A percentile compares a stretch with the other conserved stretches of the same genome.
phyloP scores from a whole-genome alignment of 1,139 yeast genomes.

The Protomyces pachydermus region DNA sequence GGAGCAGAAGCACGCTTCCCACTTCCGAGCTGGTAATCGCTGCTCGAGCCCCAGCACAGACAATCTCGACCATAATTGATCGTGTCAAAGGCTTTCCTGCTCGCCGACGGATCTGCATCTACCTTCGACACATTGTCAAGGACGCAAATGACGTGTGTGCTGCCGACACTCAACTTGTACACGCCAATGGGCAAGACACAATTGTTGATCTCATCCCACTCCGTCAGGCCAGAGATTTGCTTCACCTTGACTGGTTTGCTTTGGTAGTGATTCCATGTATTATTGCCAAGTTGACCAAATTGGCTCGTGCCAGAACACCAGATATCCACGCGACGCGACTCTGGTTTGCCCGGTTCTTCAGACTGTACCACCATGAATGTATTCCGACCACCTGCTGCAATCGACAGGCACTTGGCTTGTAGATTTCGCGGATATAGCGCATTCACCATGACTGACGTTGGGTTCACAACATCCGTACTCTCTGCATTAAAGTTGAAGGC shows the following conservation, averaged over 20 bases:
- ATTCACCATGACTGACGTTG: conserved; percentile 50
- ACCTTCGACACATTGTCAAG: conserved; percentile 46
- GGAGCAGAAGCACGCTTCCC: conserved; percentile 57
- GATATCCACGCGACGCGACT: conserved; percentile 32
- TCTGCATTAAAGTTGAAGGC: conserved; percentile 60
- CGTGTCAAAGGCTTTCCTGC: conserved; percentile 14
- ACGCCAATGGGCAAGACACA: conserved; percentile 27
- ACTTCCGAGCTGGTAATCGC: conserved; percentile 75
- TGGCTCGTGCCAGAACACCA: conserved; percentile 76
- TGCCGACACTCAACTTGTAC: conserved; percentile 45
- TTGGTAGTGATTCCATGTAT: conserved; percentile 68
- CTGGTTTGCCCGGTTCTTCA: conserved; percentile 30
- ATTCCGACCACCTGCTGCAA: conserved; percentile 66
- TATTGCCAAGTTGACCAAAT: conserved; percentile 83
- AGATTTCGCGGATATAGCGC: conserved; percentile 41
- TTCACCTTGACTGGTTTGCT: conserved; percentile 60
- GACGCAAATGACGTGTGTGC: conserved; percentile 60
- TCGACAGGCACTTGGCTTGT: conserved; percentile 43
- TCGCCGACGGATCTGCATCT: conserved; percentile 26
- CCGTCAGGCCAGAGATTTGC: conserved; percentile 43
- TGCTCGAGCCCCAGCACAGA: conserved; percentile 77
- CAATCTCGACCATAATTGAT: conserved; percentile 47
- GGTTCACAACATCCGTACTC: conserved; percentile 65
- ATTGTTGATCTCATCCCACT: conserved; percentile 47
- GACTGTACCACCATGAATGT: conserved; percentile 46